Evolutionary conservation across 306 rosid species (phyloP), one percentile per base, ranked within the genome.

Genomic region (Leucaena leucocephala): DNA sequence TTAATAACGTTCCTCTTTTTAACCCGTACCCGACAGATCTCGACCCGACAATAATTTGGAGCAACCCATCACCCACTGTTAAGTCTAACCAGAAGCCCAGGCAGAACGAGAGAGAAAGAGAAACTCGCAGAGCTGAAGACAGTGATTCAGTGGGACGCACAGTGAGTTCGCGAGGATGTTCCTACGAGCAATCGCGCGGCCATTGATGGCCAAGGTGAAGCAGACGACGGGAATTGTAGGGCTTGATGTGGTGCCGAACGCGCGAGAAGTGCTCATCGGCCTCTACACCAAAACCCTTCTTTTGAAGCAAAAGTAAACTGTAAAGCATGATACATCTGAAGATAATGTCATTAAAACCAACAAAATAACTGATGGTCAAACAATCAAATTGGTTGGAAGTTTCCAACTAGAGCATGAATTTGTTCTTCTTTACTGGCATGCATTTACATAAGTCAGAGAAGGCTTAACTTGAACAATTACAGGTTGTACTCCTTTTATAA

Each of bases 171-270:
- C 46, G 61, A 81, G 64, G 76, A 91, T 94, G 97, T 94, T 94
- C 63, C 88, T 94, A 15, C 90, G 97, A 14, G 88, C 74, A 82
- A 82, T 92, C 85, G 93, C 85, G 46, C 89, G 95, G 95, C 97
- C 97, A 49, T 71, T 92, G 36, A 78, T 91, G 97, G 97, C 97
- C 64, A 86, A 57, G 82, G 87, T 90, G 82, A 94, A 94, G 90
- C 81, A 87, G 55, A 84, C 94, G 79, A 92, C 93, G 42, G 97
- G 98, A 80, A 90, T 90, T 72, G 94, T 82, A 2, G 97, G 97
- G 1, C 74, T 92, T 9, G 98, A 92, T 0, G 98, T 91, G 76
- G 97, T 88, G 4, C 94, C 97, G 12, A 92, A 91, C 62, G 97
- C 92, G 15, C 82, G 94, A 61, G 92, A 89, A 78, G 92, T 94